Base-by-base conservation (phyloP, 208 protist species). In the Leishmania martiniquensis region DNA sequence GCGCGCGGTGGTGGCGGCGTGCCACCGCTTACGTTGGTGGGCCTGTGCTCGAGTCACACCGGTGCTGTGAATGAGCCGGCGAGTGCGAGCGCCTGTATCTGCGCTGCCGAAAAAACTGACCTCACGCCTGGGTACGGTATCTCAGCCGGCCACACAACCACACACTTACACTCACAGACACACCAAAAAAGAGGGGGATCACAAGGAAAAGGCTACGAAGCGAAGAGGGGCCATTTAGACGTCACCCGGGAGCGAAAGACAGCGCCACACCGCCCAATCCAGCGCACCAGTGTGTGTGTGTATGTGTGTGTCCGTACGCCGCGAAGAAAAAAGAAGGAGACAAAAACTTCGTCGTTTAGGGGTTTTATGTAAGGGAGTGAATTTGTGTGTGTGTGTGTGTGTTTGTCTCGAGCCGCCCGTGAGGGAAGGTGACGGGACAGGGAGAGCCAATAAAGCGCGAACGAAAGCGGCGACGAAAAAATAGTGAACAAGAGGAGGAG, bases 321-420 rank as follows among this genome's bases (percentile, higher is more conserved):
- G 60, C 9, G 4, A 67, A 37, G 29, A 57, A 57, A 29, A 22
- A 29, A 57, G n/a, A n/a, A n/a, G n/a, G n/a, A n/a, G n/a, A n/a
- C n/a, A n/a, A 29, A 0, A 57, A 7, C 20, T 70, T 13, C 29
- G 44, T 51, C 20, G 0, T 1, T 69, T 10, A 20, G 42, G 17
- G 15, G 3, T 17, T 70, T 39, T 2, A 2, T 32, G 66, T n/a
- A n/a, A n/a, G n/a, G n/a, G n/a, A n/a, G n/a, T n/a, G n/a, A n/a
- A n/a, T n/a, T n/a, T n/a, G n/a, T n/a, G n/a, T 69, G 39, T 44
- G 63, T 69, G 63, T 25, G 63, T 69, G 68, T 44, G 68, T 39
- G 29, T 57, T 10, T 6, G 37, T 42, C 29, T 44, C 29, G 37
- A 42, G 29, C 13, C 6, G 57, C 57, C 1, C 4, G 20, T 44